These are phyloP conservation scores for Podaxis carcinomalis DNA, from an alignment of 768 basidiomycete genomes.

Conservation along the genomic window DNA sequence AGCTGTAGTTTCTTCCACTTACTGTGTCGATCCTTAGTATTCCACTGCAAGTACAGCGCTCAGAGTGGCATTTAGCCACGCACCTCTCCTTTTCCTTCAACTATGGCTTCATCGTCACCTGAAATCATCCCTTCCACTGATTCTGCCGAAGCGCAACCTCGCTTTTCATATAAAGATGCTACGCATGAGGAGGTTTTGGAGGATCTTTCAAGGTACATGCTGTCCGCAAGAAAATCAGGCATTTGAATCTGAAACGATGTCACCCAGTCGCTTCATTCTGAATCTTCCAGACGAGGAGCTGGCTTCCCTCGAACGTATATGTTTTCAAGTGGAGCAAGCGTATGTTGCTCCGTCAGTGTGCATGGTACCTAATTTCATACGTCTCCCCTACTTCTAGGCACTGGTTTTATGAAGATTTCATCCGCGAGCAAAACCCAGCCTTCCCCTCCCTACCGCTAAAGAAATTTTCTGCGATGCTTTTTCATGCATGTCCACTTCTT, in stretches of 20 bases:
- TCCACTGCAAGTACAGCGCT: conserved; percentile 8
- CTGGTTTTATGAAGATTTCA: conserved; percentile 99
- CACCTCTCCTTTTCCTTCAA: conserved; percentile 16
- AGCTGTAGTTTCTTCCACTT: conserved; percentile 6
- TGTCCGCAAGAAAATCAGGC: neutral
- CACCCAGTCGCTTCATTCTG: conserved; percentile 83
- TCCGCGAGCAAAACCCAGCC: conserved; percentile 84
- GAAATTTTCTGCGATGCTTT: conserved; percentile 89
- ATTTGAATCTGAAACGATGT: neutral
- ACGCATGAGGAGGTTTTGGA: conserved; percentile 85
- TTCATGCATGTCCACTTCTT: conserved; percentile 78
- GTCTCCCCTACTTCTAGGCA: conserved; percentile 51
- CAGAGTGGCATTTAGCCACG: conserved; percentile 6
- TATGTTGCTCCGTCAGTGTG: conserved; percentile 37
- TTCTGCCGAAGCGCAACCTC: conserved; percentile 27
- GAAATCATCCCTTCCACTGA: conserved; percentile 50
- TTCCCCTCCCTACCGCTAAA: conserved; percentile 88
- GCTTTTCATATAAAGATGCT: conserved; percentile 65
- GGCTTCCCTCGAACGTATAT: conserved; percentile 85
- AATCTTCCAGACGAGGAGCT: conserved; percentile 95
- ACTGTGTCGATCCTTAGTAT: conserved; percentile 12
- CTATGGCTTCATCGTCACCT: conserved; percentile 75
- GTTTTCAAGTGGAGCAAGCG: conserved; percentile 99
- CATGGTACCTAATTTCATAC: conserved; percentile 9
- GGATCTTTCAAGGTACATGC: conserved; percentile 78